phyloP scores from a whole-genome alignment of 2,329 filamentous ascomycete species.

The Stemphylium vesicarium region DNA sequence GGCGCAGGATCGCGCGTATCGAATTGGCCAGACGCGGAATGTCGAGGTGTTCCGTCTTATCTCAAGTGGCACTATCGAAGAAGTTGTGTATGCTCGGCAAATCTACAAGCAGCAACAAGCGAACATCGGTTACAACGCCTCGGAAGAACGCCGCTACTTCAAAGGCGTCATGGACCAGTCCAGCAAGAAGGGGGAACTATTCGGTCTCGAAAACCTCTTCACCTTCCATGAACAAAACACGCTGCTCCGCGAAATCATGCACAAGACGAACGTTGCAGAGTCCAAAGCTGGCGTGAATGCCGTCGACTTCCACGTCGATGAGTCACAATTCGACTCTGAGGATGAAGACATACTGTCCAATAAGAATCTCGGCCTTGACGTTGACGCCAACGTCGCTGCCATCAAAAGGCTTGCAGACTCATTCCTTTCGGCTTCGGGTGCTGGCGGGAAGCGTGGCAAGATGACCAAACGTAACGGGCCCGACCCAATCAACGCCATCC shows the following conservation, averaged over 20 bases:
- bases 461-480: conserved; percentile 55
- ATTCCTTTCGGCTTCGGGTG: conserved; percentile 31
- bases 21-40: conserved; percentile 89
- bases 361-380: conserved; percentile 35
- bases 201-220: conserved; percentile 87
- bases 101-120: conserved; percentile 99
- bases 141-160: conserved; percentile 91
- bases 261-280: conserved; percentile 97
- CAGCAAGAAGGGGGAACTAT: conserved; percentile 88
- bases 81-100: conserved; percentile 95
- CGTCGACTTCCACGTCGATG: conserved; percentile 68
- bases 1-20: conserved; percentile 93
- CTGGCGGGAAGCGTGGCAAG: conserved; percentile 41
- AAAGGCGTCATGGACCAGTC: conserved; percentile 87
- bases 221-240: conserved; percentile 79
- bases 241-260: conserved; percentile 91
- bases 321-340: conserved; percentile 36
- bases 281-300: conserved; percentile 83
- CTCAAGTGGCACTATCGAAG: conserved; percentile 90
- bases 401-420: conserved; percentile 59
- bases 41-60: conserved; percentile 95
- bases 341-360: conserved; percentile 38
- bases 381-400: conserved; percentile 58
- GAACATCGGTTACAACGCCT: conserved; percentile 95
- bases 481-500: conserved; percentile 86